Evolutionary conservation across 441 rosid genomes (phyloP).

Genomic region (Daphne laureola): DNA sequence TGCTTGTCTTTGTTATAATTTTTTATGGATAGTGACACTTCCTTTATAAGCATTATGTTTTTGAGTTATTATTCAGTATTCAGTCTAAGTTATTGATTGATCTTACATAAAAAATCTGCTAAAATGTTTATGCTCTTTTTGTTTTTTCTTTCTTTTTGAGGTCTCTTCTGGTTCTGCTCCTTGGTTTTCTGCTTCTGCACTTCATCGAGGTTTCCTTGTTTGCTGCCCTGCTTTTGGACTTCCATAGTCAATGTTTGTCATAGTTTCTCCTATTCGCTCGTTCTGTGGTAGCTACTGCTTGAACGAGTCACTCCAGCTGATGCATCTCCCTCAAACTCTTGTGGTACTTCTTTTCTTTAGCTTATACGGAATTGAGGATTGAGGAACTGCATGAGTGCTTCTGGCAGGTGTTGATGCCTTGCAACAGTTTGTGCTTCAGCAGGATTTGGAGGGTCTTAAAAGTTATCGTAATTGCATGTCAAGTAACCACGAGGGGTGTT

Average conservation of each 20-base stretch:
- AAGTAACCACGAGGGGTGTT: too few species aligned
- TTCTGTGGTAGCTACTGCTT: conserved; percentile 56
- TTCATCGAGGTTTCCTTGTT: conserved; percentile 50
- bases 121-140: conserved; percentile 49
- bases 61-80: conserved; percentile 22
- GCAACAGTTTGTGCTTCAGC: conserved; percentile 29
- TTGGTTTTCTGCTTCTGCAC: conserved; percentile 81
- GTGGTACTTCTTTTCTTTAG: conserved; percentile 39
- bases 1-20: conserved; percentile 32
- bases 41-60: conserved; percentile 24
- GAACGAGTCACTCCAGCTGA: conserved; percentile 46
- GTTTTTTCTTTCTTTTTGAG: conserved; percentile 65
- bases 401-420: conserved; percentile 56
- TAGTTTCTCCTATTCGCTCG: conserved; percentile 39
- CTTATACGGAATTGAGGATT: conserved; percentile 31
- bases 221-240: conserved; percentile 56
- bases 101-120: conserved; percentile 31
- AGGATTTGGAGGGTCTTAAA: conserved; percentile 5
- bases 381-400: conserved; percentile 49
- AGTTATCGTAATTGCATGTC: neutral
- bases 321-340: conserved; percentile 34
- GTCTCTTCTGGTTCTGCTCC: conserved; percentile 83
- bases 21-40: conserved; percentile 26
- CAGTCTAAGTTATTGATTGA: conserved; percentile 33
- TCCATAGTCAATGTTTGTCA: conserved; percentile 53